Conservation (phyloP, 805 yeast species). For the Saturnispora saitoi region DNA sequence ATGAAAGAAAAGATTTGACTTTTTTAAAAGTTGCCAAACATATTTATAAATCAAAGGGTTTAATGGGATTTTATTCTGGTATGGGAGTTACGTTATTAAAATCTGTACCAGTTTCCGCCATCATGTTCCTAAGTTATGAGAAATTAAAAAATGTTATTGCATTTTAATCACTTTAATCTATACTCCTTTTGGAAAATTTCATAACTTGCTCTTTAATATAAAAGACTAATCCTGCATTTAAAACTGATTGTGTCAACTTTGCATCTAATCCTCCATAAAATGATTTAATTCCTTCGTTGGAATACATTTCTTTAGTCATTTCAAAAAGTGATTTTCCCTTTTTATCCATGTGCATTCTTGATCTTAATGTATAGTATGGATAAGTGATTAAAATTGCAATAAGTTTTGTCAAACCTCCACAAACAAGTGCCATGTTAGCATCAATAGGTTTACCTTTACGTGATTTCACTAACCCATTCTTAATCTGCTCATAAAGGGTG, state of each 20-base stretch:
- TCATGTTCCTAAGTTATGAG: slow-evolving; percentile 77
- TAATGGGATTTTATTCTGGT: slow-evolving; percentile 73
- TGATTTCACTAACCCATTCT: slow-evolving; percentile 48
- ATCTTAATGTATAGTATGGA: slow-evolving; percentile 83
- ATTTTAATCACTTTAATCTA: slow-evolving; percentile 8
- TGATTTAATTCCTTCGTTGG: slow-evolving; percentile 65
- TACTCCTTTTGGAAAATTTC: slow-evolving; percentile 16
- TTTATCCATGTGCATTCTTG: slow-evolving; percentile 66
- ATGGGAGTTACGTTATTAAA: slow-evolving; percentile 72
- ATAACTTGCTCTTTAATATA: slow-evolving; percentile 82
- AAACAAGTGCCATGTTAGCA: slow-evolving; percentile 68
- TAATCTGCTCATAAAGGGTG: slow-evolving; percentile 82
- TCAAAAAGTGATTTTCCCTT: slow-evolving; percentile 34
- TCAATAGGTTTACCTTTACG: slow-evolving; percentile 44
- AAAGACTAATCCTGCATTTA: slow-evolving; percentile 84
- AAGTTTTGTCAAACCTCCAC: slow-evolving; percentile 86
- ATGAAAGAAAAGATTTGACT: slow-evolving; percentile 17
- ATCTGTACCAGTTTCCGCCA: slow-evolving; percentile 86
- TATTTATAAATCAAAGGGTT: slow-evolving; percentile 46
- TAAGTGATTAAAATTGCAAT: slow-evolving; percentile 85
- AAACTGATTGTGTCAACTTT: slow-evolving; percentile 73
- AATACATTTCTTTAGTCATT: slow-evolving; percentile 49
- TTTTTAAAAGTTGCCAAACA: slow-evolving; percentile 31
- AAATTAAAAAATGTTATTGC: slow-evolving; percentile 33
- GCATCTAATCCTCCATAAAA: slow-evolving; percentile 76